Conservation (phyloP, 228 moss, liverwort and hornwort genomes). For the Sphagnum fallax region DNA sequence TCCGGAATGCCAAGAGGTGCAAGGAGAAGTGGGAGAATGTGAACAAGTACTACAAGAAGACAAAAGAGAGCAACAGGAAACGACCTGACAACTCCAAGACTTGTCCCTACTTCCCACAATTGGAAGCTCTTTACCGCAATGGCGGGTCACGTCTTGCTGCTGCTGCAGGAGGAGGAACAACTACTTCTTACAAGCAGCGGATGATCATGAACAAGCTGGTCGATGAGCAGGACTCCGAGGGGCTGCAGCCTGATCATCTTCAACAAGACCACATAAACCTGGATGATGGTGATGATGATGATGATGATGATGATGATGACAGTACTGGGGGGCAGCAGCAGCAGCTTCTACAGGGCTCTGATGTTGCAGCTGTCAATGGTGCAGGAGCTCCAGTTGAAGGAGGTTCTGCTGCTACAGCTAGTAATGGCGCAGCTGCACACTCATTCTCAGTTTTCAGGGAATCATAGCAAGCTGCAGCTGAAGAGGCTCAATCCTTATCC, state of each 20-base stretch:
- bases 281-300: not conserved
- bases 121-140: constrained; percentile 43
- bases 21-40: constrained; percentile 75
- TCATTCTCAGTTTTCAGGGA: too few species aligned
- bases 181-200: not conserved
- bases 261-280: too few species aligned
- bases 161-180: too few species aligned
- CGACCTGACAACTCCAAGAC: constrained; percentile 67
- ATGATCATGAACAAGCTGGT: too few species aligned
- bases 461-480: too few species aligned
- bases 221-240: constrained; percentile 1
- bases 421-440: too few species aligned
- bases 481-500: too few species aligned
- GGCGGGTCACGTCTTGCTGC: constrained; percentile 19
- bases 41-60: constrained; percentile 66
- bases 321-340: too few species aligned
- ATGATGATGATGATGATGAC: too few species aligned
- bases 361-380: too few species aligned
- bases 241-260: constrained; percentile 12
- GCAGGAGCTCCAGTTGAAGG: not conserved
- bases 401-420: too few species aligned
- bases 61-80: constrained; percentile 70
- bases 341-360: too few species aligned
- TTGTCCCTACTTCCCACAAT: constrained; percentile 61
- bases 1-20: constrained; percentile 51